A percentile compares a stretch with the other conserved stretches of the same genome.
Evolutionary conservation across 2,329 filamentous ascomycete genomes (phyloP).

Genomic region (Venturia oleaginea): DNA sequence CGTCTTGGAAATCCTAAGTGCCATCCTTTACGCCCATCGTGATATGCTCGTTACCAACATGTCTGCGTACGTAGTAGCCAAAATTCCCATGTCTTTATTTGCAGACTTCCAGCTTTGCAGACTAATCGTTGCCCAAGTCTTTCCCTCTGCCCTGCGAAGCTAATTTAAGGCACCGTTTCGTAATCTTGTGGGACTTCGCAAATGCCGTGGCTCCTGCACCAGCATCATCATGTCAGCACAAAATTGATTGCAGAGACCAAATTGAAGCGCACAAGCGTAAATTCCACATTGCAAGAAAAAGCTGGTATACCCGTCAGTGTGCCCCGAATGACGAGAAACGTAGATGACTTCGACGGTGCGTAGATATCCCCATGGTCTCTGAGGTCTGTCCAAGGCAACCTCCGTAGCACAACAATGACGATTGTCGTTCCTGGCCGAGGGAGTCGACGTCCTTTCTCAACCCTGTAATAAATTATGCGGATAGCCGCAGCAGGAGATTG

Average conservation of each 20-base stretch:
- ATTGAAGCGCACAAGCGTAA: no score
- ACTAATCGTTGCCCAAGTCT: not conserved
- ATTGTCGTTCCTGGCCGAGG: not conserved
- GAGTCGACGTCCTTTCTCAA: not conserved
- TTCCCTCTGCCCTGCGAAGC: not conserved
- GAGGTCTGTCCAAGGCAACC: not conserved
- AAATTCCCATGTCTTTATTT: not conserved
- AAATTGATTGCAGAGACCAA: no score
- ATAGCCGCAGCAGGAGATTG: not conserved
- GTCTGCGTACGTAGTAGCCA: no score
- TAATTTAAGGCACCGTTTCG: not conserved
- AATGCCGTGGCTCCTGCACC: not conserved
- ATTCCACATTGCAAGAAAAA: not conserved
- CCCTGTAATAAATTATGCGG: not conserved
- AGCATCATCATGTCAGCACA: not conserved
- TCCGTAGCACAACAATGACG: not conserved
- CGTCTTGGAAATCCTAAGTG: no score
- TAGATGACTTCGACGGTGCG: not conserved
- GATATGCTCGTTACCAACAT: no score
- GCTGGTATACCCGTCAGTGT: not conserved
- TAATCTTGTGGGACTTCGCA: not conserved
- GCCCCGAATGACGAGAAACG: not conserved
- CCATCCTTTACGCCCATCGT: no score
- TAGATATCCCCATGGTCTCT: not conserved
- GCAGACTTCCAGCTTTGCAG: not conserved